Conservation (phyloP, 2,329 filamentous ascomycete genomes). For the Purpureocillium lavendulum region DNA sequence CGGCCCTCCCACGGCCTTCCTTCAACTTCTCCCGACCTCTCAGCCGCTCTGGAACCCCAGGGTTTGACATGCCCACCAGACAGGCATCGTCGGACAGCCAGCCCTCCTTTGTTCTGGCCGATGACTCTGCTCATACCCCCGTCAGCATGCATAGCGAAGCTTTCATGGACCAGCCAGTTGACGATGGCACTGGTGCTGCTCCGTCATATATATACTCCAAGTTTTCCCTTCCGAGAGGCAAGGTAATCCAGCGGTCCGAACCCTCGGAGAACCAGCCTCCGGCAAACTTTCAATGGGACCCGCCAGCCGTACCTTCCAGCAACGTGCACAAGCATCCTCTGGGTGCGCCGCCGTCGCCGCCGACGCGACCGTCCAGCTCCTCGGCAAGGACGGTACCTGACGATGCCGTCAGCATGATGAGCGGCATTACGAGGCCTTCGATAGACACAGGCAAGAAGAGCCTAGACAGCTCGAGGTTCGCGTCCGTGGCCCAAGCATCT, state of each 20-base stretch:
- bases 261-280: slow-evolving; percentile 43
- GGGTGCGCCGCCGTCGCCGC: slow-evolving; percentile 52
- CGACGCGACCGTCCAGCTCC: slow-evolving; percentile 51
- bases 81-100: slow-evolving; percentile 62
- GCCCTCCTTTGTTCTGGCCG: slow-evolving; percentile 52
- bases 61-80: slow-evolving; percentile 47
- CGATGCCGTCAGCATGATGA: slow-evolving; percentile 20
- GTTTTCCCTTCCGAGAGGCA: slow-evolving; percentile 75
- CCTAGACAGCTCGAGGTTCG: slow-evolving; percentile 31
- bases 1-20: slow-evolving; percentile 61
- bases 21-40: slow-evolving; percentile 94
- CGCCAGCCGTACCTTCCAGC: slow-evolving; percentile 32
- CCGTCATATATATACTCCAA: slow-evolving; percentile 82
- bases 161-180: slow-evolving; percentile 45
- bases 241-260: slow-evolving; percentile 63
- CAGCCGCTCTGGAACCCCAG: slow-evolving; percentile 61
- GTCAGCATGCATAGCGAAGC: slow-evolving; percentile 65
- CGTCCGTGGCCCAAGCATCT: slow-evolving; percentile 31
- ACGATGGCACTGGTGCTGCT: slow-evolving; percentile 40
- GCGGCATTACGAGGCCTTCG: slow-evolving; percentile 33
- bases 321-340: slow-evolving; percentile 33
- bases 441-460: slow-evolving; percentile 42
- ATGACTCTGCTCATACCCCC: slow-evolving; percentile 60
- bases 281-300: slow-evolving; percentile 56
- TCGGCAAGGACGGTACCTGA: slow-evolving; percentile 31